A percentile compares a stretch with the other conserved stretches of the same genome.
Conservation (phyloP, 208 protist species). For the Trypanosomatidae sp. region DNA sequence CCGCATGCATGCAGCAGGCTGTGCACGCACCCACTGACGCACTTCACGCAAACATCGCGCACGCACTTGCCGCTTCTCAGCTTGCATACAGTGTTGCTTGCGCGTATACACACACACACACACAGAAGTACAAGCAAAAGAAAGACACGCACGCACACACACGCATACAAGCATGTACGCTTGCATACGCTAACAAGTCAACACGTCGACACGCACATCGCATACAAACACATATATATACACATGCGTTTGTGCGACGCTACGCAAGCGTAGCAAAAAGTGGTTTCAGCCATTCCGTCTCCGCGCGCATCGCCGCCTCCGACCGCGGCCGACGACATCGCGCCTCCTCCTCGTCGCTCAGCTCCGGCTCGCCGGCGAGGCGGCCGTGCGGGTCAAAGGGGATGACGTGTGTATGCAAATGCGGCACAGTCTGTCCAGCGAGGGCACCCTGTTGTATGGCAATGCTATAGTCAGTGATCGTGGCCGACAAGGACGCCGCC, state of each 20-base stretch:
- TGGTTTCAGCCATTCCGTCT: slow-evolving; percentile 22
- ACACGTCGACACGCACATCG: background rate
- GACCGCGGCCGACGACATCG: slow-evolving; percentile 25
- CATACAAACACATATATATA: slow-evolving; percentile 1
- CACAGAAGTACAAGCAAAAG: background rate
- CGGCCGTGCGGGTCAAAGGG: slow-evolving; percentile 54
- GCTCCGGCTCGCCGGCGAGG: slow-evolving; percentile 58
- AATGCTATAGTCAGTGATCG: slow-evolving; percentile 56
- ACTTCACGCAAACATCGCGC: too few species aligned
- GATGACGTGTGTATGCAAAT: slow-evolving; percentile 78
- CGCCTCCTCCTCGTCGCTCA: slow-evolving; percentile 31
- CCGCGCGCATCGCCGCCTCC: slow-evolving; percentile 28
- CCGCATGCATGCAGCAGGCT: too few species aligned
- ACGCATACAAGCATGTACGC: too few species aligned
- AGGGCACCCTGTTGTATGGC: slow-evolving; percentile 59
- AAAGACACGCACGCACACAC: too few species aligned
- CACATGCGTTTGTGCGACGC: background rate
- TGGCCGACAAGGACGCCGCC: too few species aligned
- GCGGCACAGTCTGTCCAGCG: slow-evolving; percentile 70
- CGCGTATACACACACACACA: too few species aligned
- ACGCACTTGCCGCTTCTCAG: too few species aligned
- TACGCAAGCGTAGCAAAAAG: slow-evolving; percentile 26
- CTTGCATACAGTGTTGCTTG: too few species aligned
- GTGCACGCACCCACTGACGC: too few species aligned
- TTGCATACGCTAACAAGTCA: background rate